Percentiles rank a stretch among this genome's conserved stretches.
Evolutionary conservation across 345 rosid species (phyloP).

Genomic region (Raphanus raphanistrum): DNA sequence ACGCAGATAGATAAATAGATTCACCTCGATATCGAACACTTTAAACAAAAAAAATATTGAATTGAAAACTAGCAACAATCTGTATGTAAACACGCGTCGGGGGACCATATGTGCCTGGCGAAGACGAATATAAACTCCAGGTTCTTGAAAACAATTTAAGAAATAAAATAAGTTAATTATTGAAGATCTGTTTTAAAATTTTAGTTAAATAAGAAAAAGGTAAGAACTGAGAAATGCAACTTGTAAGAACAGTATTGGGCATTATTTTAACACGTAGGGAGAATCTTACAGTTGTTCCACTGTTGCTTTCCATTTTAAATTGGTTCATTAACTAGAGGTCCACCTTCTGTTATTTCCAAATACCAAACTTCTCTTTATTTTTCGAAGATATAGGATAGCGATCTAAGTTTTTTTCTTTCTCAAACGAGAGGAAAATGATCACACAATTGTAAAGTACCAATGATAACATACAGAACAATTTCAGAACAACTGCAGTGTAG

Average conservation of each 20-base stretch:
- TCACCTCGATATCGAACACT: constrained; percentile 30
- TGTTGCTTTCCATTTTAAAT: constrained; percentile 22
- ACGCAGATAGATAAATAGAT: background rate
- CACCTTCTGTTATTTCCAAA: constrained; percentile 22
- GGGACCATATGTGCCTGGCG: constrained; percentile 14
- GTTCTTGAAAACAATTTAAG: constrained; percentile 9
- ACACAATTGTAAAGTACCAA: too few species aligned
- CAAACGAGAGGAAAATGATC: too few species aligned
- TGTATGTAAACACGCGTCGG: constrained; percentile 10
- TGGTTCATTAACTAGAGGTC: constrained; percentile 21
- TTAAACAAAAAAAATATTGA: background rate
- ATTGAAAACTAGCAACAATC: background rate
- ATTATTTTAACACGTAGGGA: constrained; percentile 35
- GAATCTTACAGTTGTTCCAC: constrained; percentile 43
- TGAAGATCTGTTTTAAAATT: constrained; percentile 21
- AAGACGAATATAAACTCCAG: constrained; percentile 26
- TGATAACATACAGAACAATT: too few species aligned
- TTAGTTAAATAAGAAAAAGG: background rate
- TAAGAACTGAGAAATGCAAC: constrained; percentile 11
- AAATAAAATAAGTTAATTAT: background rate
- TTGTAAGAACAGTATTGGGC: constrained; percentile 28
- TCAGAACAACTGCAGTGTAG: too few species aligned
- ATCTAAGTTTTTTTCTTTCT: too few species aligned
- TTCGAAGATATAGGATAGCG: too few species aligned
- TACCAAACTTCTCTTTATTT: background rate